Evolutionary conservation across 495 filamentous ascomycete genomes (phyloP).

Genomic region (Hypoxylon fragiforme): DNA sequence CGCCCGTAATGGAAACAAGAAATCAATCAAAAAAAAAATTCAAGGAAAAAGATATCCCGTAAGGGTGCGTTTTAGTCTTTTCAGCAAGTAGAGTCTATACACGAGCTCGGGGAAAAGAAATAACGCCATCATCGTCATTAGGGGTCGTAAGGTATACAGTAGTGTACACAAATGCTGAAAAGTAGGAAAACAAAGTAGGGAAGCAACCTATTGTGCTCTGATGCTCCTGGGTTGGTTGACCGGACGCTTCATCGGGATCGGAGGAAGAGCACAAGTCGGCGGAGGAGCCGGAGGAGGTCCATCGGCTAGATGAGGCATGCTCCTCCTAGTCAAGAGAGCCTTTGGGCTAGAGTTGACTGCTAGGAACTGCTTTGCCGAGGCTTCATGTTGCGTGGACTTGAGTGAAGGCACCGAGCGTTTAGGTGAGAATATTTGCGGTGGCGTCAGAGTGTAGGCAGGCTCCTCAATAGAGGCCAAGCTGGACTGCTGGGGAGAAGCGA

Average conservation of each 20-base stretch:
- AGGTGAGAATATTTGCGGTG: conserved; percentile 20
- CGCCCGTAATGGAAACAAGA: too few species aligned
- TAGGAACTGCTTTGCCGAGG: conserved; percentile 37
- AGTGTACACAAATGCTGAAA: conserved; percentile 22
- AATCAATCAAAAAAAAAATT: conserved; percentile 4
- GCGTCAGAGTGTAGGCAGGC: conserved; percentile 6
- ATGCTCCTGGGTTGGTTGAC: conserved; percentile 9
- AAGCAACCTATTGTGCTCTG: background rate
- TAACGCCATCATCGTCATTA: conserved; percentile 24
- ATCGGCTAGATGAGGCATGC: conserved; percentile 60
- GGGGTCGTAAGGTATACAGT: conserved; percentile 20
- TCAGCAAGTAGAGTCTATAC: conserved; percentile 6
- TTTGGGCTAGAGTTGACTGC: conserved; percentile 36
- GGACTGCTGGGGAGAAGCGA: conserved; percentile 13
- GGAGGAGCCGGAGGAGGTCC: conserved; percentile 66
- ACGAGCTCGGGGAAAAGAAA: conserved; percentile 7
- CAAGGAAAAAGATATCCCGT: conserved; percentile 3
- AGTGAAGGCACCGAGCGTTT: conserved; percentile 36
- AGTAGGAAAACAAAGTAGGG: conserved; percentile 2
- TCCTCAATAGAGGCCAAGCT: conserved; percentile 18
- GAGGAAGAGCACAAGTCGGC: conserved; percentile 64
- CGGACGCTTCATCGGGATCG: conserved; percentile 51
- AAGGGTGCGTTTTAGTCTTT: conserved; percentile 16
- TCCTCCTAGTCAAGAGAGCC: conserved; percentile 49
- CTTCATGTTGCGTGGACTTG: conserved; percentile 31